phyloP scores from a whole-genome alignment of 257 asterid species.

The Penstemon eatonii region DNA sequence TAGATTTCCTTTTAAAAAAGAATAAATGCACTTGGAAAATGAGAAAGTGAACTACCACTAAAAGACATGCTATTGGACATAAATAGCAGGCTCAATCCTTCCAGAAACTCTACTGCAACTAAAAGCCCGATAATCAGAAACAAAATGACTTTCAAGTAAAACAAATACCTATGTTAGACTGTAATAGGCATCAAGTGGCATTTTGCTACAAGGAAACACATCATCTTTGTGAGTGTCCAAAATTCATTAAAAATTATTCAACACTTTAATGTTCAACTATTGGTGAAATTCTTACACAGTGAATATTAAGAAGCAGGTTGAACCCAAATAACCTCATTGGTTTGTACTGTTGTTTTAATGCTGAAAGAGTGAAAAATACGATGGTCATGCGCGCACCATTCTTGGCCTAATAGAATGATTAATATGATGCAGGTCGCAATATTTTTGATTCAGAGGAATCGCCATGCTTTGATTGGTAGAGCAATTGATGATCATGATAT shows the following conservation, averaged over 20 bases:
- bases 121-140: background rate
- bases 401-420: conserved; percentile 24
- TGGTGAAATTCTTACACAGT: conserved; percentile 4
- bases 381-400: background rate
- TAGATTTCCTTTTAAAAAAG: conserved; percentile 11
- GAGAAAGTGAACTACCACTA: background rate
- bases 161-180: background rate
- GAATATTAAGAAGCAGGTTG: background rate
- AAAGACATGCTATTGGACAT: background rate
- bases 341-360: conserved; percentile 1
- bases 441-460: conserved; percentile 96
- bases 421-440: conserved; percentile 72
- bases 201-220: background rate
- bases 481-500: conserved; percentile 91
- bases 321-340: background rate
- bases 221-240: background rate
- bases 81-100: background rate
- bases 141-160: background rate
- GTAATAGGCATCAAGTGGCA: background rate
- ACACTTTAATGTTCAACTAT: background rate
- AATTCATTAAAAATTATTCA: background rate
- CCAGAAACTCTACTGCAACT: background rate
- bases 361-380: conserved; percentile 4
- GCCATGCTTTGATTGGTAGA: conserved; percentile 94
- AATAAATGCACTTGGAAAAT: conserved; percentile 10